Conservation (phyloP, 352 stramenopile genomes). For the Peronospora belbahrii region DNA sequence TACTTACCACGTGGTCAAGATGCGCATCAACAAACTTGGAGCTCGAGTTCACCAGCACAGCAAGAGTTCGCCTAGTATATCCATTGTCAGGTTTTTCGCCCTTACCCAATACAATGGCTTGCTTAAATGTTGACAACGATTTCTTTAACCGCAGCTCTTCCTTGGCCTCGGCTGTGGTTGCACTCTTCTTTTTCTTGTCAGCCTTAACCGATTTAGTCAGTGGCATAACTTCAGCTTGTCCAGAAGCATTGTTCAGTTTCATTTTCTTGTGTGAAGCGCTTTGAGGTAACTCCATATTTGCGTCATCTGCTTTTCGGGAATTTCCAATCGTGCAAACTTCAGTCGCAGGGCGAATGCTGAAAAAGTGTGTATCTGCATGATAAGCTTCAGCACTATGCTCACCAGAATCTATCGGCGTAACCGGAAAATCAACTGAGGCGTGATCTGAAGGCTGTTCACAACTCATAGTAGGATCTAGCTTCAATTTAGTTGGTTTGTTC, state of each 20-base stretch:
- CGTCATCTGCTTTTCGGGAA: slow-evolving; percentile 12
- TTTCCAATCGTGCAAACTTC: background rate
- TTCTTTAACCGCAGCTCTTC: slow-evolving; percentile 16
- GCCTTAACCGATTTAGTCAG: no score
- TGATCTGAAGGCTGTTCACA: background rate
- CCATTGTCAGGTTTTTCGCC: slow-evolving; percentile 21
- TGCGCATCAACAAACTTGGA: slow-evolving; percentile 16
- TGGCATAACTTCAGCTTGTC: background rate
- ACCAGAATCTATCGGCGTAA: background rate
- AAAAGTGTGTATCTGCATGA: background rate
- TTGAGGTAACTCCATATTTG: slow-evolving; percentile 1
- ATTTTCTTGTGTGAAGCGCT: slow-evolving; percentile 9
- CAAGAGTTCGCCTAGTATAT: slow-evolving; percentile 32
- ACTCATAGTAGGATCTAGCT: background rate
- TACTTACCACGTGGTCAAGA: slow-evolving; percentile 26
- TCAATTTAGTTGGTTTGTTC: background rate
- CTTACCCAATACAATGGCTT: slow-evolving; percentile 14
- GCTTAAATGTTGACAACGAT: slow-evolving; percentile 24
- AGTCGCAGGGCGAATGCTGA: background rate
- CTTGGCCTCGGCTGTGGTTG: slow-evolving; percentile 1
- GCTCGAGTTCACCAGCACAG: slow-evolving; percentile 27
- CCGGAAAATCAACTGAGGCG: background rate
- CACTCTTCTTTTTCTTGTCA: slow-evolving; percentile 6
- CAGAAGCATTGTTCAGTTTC: background rate
- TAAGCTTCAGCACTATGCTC: background rate